Base-by-base conservation (phyloP, 768 basidiomycete species). In the Termitomyces sp. region DNA sequence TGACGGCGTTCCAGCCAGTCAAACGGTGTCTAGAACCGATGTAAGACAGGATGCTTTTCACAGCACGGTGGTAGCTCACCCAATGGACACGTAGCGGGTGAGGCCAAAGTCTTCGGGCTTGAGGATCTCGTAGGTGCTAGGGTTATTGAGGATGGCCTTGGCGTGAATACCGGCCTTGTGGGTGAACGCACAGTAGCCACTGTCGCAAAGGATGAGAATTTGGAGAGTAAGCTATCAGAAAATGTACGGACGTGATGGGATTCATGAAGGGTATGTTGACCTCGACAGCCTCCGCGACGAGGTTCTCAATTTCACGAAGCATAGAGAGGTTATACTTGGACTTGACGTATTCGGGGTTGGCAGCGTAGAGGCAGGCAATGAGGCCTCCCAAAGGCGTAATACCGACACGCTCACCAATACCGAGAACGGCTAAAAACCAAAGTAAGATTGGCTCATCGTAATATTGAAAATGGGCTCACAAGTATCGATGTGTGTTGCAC, bases 121-220 rank as follows among this genome's bases (percentile, higher is more conserved):
- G 74, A 97, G 85, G 73, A 98, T 98, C 76, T 99, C 96, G 75
- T 98, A 99, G 11, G 97, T 99, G 68, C 91, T 93, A 2, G 97
- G 97, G 82, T 99, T 99, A 79, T 98, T 97, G 63, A 95, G 85
- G 74, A 99, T 99, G 41, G 97, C 97, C 83, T 99, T 99, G 77
- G 97, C 97, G 75, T 99, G 97, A 64, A 99, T 99, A 71, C 97
- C 97, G 22, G 97, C 97, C 88, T 99, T 98, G 87, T 98, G 97
- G 30, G 97, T 99, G 80, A 99, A 99, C 4, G 97, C 97, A 70
- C 97, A 98, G 76, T 98, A 99, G 16, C 97, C 97, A 57, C 95
- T 98, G 63, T 4, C 62, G 57, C 49, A 44, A 8, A 45, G 31
- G 13, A 39, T 66, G 44, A 66, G 58, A 51, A 16, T 27, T 45